Evolutionary conservation across 2,329 filamentous ascomycete species (phyloP), one percentile per base, ranked within the genome.

Genomic region (Calonectria pteridis): DNA sequence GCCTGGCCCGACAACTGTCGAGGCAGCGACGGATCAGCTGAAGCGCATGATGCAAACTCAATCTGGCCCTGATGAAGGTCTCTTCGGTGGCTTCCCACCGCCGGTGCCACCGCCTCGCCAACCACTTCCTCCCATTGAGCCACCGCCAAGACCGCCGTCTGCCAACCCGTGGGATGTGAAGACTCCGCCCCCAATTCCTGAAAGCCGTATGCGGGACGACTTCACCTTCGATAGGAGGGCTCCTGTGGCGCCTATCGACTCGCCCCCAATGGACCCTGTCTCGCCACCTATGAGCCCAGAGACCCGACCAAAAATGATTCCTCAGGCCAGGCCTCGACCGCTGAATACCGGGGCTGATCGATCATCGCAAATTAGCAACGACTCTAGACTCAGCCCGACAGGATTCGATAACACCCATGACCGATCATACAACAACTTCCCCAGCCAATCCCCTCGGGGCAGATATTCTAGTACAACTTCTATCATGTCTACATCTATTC

Each of bases 101-200:
- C 67, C 73, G 2, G 67, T 50, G 14, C 70, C 74, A 6, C 65
- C 68, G 23, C 75, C 73, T 4, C 67, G 73, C 40, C 75, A 70
- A 49, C 64, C 58, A 20, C 49, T 74, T 14, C 65, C 83, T 14
- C 76, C 76, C 6, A 40, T 76, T 14, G 80, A 79, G 63, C 76
- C 76, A 28, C 78, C 82, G 1, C 81, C 82, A 7, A 75, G 78
- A n/a, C 86, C 85, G 3, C 86, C 86, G 13, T 86, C 85, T 9
- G 73, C 82, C 14, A 85, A 87, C 67, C 86, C 87, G 9, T 88
- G 87, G 87, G 84, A 87, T 71, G 77, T 84, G 43, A 80, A 81
- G 28, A 72, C 73, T 35, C 73, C 77, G 23, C 78, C 78, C 23
- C 68, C 66, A 20, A 71, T 66, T n/a, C 73, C 73, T 6, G 79